Base-by-base conservation (phyloP, 1,139 yeast genomes). In the Geotrichum candidum region DNA sequence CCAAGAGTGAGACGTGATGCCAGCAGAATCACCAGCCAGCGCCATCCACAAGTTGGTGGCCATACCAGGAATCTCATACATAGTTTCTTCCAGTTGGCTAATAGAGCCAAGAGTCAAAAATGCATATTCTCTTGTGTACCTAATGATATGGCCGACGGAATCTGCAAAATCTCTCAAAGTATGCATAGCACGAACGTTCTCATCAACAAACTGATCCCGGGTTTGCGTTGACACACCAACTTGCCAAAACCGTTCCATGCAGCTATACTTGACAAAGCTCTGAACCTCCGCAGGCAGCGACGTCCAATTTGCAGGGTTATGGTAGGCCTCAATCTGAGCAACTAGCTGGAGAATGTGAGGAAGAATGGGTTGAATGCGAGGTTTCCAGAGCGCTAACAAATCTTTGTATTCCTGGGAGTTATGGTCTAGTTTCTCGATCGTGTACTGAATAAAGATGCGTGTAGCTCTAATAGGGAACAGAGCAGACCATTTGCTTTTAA, bases 211-310 rank as follows among this genome's bases (percentile, higher is more conserved):
- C 53, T 96, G 92, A 72, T 95, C 99, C 68, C 90, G 88, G 7
- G 96, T 87, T 74, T 94, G 96, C 63, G 90, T 89, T 1, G 97
- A 90, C 25, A 96, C 96, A 22, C 99, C 99, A 65, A 92, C 96
- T 72, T 95, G 98, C 99, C 99, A 95, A 73, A 94, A 94, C 69
- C 98, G 80, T 76, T 95, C 99, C 72, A 87, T 84, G 58, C 96
- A 88, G 67, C 96, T 87, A 69, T 90, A 88, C 67, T 84, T 82
- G 15, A 94, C 97, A 78, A 95, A 94, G 1, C 94, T 80, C 72
- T 90, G 97, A 1, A 94, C 97, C 62, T 90, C 96, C 2, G 82
- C 83, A 0, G 99, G 98, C 57, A 95, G 79, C 55, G 85, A 89
- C 18, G 78, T 79, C 98, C 99, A 94, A 73, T 94, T 92, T 25